phyloP scores from a whole-genome alignment of 2,329 filamentous ascomycete species.

The Cladosporium velox region DNA sequence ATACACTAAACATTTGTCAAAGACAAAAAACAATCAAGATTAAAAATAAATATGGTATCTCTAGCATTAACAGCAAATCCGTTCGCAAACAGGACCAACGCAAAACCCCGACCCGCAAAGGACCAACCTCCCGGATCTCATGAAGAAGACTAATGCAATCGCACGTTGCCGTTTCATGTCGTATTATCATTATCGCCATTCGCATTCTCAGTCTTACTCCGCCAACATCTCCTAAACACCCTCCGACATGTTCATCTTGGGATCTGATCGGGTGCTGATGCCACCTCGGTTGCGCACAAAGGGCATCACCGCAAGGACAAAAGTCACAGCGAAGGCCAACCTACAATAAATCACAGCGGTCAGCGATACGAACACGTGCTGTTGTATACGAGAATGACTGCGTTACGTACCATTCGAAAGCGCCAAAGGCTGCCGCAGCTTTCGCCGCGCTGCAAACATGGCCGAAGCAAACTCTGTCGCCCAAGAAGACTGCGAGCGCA shows the following conservation, averaged over 20 bases:
- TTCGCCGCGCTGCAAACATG: conserved; percentile 61
- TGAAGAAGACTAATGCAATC: conserved; percentile 5
- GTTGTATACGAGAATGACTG: not conserved
- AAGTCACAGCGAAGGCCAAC: conserved; percentile 55
- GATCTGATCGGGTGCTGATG: conserved; percentile 23
- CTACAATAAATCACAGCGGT: conserved; percentile 35
- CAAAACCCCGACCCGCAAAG: not conserved
- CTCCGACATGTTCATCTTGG: conserved; percentile 42
- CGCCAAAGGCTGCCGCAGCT: conserved; percentile 66
- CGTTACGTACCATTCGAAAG: conserved; percentile 59
- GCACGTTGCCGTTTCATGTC: conserved; percentile 7
- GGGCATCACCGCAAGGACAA: conserved; percentile 51
- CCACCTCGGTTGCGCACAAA: conserved; percentile 45
- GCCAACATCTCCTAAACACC: conserved; percentile 35
- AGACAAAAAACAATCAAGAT: not conserved
- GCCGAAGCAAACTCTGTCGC: conserved; percentile 57
- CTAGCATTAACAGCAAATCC: not conserved
- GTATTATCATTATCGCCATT: conserved; percentile 5
- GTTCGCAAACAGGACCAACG: not conserved
- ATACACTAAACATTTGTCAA: not conserved
- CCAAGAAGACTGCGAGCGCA: conserved; percentile 68
- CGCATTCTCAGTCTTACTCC: not conserved
- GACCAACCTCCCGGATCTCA: not conserved
- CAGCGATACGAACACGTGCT: not conserved
- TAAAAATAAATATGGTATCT: not conserved